Base-by-base conservation (phyloP, 139 green algal species). In the Chlamydomonas asymmetrica region DNA sequence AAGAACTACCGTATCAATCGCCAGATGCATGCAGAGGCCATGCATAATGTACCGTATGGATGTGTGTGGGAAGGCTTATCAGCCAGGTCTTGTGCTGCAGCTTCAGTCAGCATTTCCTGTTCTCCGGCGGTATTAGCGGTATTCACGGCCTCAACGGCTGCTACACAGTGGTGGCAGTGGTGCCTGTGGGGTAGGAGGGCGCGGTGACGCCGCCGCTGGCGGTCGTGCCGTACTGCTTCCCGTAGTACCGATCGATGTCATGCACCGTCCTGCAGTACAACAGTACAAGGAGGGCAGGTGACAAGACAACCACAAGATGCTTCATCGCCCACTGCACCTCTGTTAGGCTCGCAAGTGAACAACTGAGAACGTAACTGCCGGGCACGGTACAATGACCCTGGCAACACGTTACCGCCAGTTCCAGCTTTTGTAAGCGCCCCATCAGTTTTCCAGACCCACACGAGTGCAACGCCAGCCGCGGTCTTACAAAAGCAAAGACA, bases 241-340 rank as follows among this genome's bases (percentile, higher is more conserved):
- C 71, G 22, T 63, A 77, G 71, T 77, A 77, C 41, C 71, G 59
- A 43, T 77, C 71, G 41, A 77, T 41, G 59, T 77, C 69, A 43
- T 59, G 71, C 31, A 77, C 71, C 4, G 71, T 77, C 35, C 71
- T 77, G 45, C 18, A 52, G 13, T 16, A 52, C 45, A 52, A 10
- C 13, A 16, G 13, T 25, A 16, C 45, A 52, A 10, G 45, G 18
- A 25, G 45, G 18, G 13, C 18, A 10, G 18, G 45, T 25, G 29
- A 65, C n/a, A 20, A 16, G 13, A 52, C 45, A 16, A 25, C 45
- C 13, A 52, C 45, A 52, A 25, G 45, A 52, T 16, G 13, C 45
- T 52, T 16, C 45, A 52, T 25, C 13, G 13, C 13, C 13, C 45
- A 16, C 18, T 52, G 13, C 13, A 52, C 13, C 45, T 25, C 45